Percentiles rank a stretch among this genome's conserved stretches.
Evolutionary conservation across 2,329 filamentous ascomycete genomes (phyloP).

Genomic region (Nothomitra cinnamomea): DNA sequence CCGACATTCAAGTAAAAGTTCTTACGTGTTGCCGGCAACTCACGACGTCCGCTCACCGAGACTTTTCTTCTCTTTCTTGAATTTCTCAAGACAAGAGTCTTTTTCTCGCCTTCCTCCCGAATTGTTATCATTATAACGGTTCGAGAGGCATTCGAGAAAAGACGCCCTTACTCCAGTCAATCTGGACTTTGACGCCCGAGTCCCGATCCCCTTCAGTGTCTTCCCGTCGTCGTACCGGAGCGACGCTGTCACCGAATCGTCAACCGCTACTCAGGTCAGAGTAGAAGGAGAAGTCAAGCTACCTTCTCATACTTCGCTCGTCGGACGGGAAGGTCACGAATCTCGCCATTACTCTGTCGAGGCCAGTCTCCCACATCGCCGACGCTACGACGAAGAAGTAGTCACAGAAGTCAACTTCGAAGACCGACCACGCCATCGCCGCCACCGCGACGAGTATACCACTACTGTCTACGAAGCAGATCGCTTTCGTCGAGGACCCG

Average conservation of each 20-base stretch:
- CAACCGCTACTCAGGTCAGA: conserved; percentile 44
- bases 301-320: conserved; percentile 53
- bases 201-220: conserved; percentile 99
- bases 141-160: conserved; percentile 54
- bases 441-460: too few relatives aligned
- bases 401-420: conserved; percentile 3
- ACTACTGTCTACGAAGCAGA: conserved; percentile 60
- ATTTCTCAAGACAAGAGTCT: conserved; percentile 31
- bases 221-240: conserved; percentile 95
- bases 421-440: conserved; percentile 28
- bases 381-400: conserved; percentile 6
- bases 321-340: conserved; percentile 96
- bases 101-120: conserved; percentile 54
- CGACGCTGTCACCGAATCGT: conserved; percentile 39
- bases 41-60: conserved; percentile 1
- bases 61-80: not conserved
- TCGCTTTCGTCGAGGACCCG: conserved; percentile 51
- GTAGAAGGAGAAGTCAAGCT: conserved; percentile 80
- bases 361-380: conserved; percentile 37
- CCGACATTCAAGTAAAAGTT: not conserved
- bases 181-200: conserved; percentile 99
- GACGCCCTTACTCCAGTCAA: conserved; percentile 69
- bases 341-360: conserved; percentile 46
- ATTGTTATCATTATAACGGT: conserved; percentile 27
- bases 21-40: not conserved